A percentile compares a stretch with the other conserved stretches of the same genome.
phyloP scores from a whole-genome alignment of 2,329 filamentous ascomycete species.

The Colletotrichum chrysophilum region DNA sequence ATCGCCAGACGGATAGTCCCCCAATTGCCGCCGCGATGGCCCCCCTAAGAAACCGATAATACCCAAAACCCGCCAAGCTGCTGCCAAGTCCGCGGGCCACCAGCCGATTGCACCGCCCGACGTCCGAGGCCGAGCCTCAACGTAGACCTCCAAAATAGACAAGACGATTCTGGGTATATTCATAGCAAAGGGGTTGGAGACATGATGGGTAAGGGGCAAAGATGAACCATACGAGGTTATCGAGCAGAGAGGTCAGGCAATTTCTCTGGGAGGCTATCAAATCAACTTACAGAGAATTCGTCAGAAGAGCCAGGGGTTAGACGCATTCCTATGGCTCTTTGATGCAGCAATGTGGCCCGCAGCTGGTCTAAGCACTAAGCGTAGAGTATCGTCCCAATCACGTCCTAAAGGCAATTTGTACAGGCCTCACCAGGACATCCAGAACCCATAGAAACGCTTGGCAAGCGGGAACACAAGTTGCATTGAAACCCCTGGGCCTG shows the following conservation, averaged over 20 bases:
- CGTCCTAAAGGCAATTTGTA: neutral
- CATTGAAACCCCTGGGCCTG: neutral
- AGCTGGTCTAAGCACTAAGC: neutral
- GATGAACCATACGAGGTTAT: neutral
- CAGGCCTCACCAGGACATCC: neutral
- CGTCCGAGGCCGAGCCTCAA: constrained; percentile 5
- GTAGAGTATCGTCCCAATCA: neutral
- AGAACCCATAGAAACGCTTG: neutral
- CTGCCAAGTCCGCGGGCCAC: constrained; percentile 14
- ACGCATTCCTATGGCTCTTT: neutral
- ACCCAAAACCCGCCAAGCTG: constrained; percentile 17
- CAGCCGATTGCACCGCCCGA: neutral
- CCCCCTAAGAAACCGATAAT: neutral
- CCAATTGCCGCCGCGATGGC: neutral
- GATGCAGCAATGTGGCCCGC: neutral
- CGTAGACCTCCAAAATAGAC: constrained; percentile 1
- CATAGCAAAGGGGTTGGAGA: neutral
- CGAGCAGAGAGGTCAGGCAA: neutral
- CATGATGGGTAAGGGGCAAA: neutral
- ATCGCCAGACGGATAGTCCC: neutral
- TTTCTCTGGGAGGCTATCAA: neutral
- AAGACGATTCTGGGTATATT: neutral
- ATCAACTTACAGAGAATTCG: neutral
- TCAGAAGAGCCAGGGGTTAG: neutral
- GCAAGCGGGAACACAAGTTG: neutral